Percentiles rank a stretch among this genome's conserved stretches.
These are phyloP conservation scores for Salix caprea DNA, from an alignment of 345 rosid genomes.

Conservation along the genomic window DNA sequence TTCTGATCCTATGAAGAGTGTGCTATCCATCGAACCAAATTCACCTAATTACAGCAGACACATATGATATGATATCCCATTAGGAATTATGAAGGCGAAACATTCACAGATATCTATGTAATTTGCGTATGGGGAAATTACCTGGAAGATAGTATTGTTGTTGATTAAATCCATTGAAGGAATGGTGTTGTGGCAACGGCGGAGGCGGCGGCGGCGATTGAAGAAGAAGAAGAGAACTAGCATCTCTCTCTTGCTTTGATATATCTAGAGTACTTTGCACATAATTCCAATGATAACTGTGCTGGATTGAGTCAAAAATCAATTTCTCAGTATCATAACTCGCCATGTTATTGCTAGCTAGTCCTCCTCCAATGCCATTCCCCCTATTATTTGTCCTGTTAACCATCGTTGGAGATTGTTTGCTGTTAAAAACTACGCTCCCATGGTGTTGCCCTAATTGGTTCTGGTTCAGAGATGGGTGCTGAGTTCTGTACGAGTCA, in stretches of 20 bases:
- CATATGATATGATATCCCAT: neutral
- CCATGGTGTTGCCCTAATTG: constrained; percentile 8
- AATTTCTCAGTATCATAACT: constrained; percentile 9
- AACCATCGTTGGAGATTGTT: neutral
- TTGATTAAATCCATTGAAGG: constrained; percentile 18
- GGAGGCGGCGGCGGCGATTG: constrained; percentile 5
- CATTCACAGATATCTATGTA: too few species aligned
- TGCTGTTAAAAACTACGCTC: neutral
- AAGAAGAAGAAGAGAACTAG: constrained; percentile 8
- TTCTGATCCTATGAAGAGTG: constrained; percentile 6
- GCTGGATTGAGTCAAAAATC: constrained; percentile 22
- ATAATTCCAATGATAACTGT: constrained; percentile 14
- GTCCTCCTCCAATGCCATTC: constrained; percentile 1
- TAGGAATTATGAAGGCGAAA: neutral
- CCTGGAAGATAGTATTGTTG: constrained; percentile 32
- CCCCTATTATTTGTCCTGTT: neutral
- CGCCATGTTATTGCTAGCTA: neutral
- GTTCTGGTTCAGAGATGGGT: constrained; percentile 8
- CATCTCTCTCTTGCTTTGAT: constrained; percentile 23
- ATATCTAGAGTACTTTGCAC: constrained; percentile 16
- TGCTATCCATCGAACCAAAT: constrained; percentile 20
- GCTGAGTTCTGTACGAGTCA: constrained; percentile 31
- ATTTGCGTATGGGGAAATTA: neutral
- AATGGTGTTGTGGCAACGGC: constrained; percentile 1
- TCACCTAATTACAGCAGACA: constrained; percentile 12